These are phyloP conservation scores for Uronychia binucleata DNA, from an alignment of 73 alveolate genomes.

Conservation along the genomic window DNA sequence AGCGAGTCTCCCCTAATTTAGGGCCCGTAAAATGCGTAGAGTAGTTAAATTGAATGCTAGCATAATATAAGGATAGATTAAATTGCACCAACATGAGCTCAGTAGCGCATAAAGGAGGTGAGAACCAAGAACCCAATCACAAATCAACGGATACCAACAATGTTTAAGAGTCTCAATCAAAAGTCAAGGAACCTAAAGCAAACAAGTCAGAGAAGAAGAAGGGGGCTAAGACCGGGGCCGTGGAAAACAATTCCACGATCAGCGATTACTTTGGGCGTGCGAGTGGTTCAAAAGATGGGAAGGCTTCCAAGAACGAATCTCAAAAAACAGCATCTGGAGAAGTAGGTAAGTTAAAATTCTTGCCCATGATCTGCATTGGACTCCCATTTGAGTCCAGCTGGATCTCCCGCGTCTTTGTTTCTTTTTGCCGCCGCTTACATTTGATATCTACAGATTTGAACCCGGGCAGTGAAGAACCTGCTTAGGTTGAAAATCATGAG, in stretches of 20 bases:
- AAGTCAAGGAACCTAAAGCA: background rate
- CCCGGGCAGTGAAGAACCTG: background rate
- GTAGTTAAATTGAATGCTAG: background rate
- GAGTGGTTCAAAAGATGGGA: background rate
- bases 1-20: too few relatives aligned
- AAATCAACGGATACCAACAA: background rate
- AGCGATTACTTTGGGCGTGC: background rate
- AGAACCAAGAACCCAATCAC: background rate
- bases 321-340: background rate
- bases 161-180: background rate
- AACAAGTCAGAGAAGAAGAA: background rate
- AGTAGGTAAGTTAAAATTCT: background rate
- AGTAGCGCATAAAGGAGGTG: background rate
- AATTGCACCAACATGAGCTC: background rate
- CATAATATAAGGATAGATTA: background rate
- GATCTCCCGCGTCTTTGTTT: background rate
- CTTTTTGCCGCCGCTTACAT: background rate
- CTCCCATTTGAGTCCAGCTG: background rate
- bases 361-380: background rate
- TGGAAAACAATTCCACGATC: background rate
- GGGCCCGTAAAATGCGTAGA: too few relatives aligned
- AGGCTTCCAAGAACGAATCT: too few relatives aligned
- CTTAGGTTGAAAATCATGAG: background rate
- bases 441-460: background rate
- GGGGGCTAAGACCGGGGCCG: background rate